A percentile compares a stretch with the other conserved stretches of the same genome.
Evolutionary conservation across 495 filamentous ascomycete genomes (phyloP).

Genomic region (Podospora tetraspora): DNA sequence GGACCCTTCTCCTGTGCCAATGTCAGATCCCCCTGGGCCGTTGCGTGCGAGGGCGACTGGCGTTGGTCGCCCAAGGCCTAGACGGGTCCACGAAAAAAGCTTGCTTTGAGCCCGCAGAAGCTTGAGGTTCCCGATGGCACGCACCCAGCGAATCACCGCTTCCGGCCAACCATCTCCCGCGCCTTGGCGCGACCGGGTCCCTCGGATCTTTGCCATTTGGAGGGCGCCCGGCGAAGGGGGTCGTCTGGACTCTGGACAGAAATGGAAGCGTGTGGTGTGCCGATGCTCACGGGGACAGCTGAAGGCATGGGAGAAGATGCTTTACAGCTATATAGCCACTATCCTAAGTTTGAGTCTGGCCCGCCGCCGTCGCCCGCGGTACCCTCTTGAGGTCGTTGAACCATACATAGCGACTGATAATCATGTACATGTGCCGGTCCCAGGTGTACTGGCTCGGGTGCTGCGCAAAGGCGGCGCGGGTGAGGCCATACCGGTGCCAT

Average conservation of each 20-base stretch:
- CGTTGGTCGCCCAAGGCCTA: constrained; percentile 4
- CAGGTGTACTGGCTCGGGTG: constrained; percentile 40
- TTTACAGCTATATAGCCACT: neutral
- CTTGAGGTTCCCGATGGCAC: constrained; percentile 1
- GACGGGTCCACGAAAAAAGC: constrained; percentile 10
- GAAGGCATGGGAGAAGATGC: neutral
- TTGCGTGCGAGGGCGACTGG: neutral
- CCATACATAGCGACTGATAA: constrained; percentile 40
- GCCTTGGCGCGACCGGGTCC: constrained; percentile 2
- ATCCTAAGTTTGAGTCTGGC: neutral
- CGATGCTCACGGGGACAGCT: neutral
- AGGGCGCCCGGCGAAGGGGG: neutral
- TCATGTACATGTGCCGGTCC: constrained; percentile 41
- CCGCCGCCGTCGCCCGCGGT: neutral
- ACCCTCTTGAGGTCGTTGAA: constrained; percentile 39
- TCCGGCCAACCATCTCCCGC: neutral
- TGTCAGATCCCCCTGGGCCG: neutral
- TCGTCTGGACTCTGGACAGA: no score
- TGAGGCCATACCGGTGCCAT: constrained; percentile 33
- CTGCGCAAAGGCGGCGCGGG: constrained; percentile 32
- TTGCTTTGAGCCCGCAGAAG: neutral
- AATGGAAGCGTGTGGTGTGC: neutral
- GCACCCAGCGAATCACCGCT: neutral
- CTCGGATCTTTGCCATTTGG: neutral
- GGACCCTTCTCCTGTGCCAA: neutral